Evolutionary conservation across 345 rosid species (phyloP).

Genomic region (Anacardium occidentale): DNA sequence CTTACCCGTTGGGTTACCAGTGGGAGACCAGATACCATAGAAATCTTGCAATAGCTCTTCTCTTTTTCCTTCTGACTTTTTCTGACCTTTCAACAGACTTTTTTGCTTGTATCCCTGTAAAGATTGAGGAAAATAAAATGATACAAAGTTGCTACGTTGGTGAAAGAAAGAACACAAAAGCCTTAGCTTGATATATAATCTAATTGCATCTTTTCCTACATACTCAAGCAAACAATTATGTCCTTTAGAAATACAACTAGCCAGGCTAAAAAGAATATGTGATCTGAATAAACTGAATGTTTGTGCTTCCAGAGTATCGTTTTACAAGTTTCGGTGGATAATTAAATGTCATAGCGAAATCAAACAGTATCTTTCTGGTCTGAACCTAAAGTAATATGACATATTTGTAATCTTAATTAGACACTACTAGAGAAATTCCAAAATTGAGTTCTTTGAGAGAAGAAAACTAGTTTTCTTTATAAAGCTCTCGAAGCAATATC

Average conservation of each 20-base stretch:
- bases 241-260: not conserved
- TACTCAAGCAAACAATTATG: not conserved
- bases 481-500: not conserved
- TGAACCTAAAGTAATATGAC: not conserved
- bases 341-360: not conserved
- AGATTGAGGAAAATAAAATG: slow-evolving; percentile 4
- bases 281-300: not conserved
- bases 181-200: too few species aligned
- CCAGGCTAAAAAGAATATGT: not conserved
- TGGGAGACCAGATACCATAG: slow-evolving; percentile 41
- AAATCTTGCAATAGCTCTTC: slow-evolving; percentile 36
- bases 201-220: not conserved
- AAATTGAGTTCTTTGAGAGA: not conserved
- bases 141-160: not conserved
- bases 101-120: slow-evolving; percentile 55
- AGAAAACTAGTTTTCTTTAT: not conserved
- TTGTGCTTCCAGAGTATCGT: not conserved
- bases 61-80: slow-evolving; percentile 38
- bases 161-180: not conserved
- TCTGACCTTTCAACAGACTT: slow-evolving; percentile 43
- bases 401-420: not conserved
- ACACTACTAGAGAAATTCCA: not conserved
- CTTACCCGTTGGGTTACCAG: slow-evolving; percentile 35
- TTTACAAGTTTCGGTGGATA: not conserved
- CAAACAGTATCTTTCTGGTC: not conserved